Percentiles rank a stretch among this genome's conserved stretches.
These are phyloP conservation scores for Pholiota adiposa DNA, from an alignment of 1,284 basidiomycete genomes.

Conservation along the genomic window DNA sequence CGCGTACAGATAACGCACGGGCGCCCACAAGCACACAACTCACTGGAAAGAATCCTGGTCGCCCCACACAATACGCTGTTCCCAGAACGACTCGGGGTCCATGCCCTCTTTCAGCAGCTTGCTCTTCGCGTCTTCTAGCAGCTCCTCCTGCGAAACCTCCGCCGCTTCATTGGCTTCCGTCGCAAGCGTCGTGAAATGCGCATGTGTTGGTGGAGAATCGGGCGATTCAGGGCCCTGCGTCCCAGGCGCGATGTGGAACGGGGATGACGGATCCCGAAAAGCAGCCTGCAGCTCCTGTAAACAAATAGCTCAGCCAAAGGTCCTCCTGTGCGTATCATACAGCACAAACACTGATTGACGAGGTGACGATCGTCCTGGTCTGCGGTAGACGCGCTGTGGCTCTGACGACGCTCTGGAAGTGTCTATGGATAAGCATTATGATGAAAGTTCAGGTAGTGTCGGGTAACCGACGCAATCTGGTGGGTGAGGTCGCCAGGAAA, in stretches of 20 bases:
- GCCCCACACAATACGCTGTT: conserved; percentile 75
- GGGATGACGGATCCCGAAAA: conserved; percentile 68
- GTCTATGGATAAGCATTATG: background rate
- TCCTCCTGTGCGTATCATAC: background rate
- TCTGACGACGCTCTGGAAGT: background rate
- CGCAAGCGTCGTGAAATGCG: conserved; percentile 13
- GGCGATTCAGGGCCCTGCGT: conserved; percentile 63
- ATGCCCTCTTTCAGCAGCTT: conserved; percentile 55
- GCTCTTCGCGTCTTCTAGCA: conserved; percentile 42
- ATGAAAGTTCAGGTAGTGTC: no score
- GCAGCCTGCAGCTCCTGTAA: conserved; percentile 55
- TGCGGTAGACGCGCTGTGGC: background rate
- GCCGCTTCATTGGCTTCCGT: background rate
- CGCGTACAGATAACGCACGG: background rate
- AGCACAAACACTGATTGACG: conserved; percentile 9
- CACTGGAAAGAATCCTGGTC: conserved; percentile 78
- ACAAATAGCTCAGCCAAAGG: background rate
- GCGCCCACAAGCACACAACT: conserved; percentile 23
- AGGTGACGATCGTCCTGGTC: background rate
- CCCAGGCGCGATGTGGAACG: conserved; percentile 66
- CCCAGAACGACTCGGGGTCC: conserved; percentile 68
- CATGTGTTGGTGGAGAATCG: conserved; percentile 35
- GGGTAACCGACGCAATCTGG: background rate
- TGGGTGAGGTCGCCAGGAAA: background rate
- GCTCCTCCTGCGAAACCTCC: conserved; percentile 6